Evolutionary conservation across 202 grass and related monocot species (phyloP).

Genomic region (Schoenoplectus tabernaemontani): DNA sequence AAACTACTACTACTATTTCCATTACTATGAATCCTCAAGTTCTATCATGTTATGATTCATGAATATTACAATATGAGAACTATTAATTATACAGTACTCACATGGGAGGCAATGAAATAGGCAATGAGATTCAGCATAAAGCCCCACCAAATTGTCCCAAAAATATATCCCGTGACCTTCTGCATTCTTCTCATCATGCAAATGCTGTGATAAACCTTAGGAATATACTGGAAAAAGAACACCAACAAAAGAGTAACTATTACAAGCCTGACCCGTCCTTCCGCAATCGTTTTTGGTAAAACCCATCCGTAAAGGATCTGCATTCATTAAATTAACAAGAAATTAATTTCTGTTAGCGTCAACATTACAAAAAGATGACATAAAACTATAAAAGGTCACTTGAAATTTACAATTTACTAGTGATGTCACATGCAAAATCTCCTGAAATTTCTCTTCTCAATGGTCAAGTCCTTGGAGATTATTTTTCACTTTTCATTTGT

Average conservation of each 20-base stretch:
- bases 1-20: not conserved
- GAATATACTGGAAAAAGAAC: slow-evolving; percentile 82
- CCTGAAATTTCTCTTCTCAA: not conserved
- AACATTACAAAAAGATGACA: not conserved
- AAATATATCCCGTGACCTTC: slow-evolving; percentile 96
- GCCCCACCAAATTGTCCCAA: slow-evolving; percentile 98
- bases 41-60: not conserved
- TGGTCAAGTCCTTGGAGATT: not conserved
- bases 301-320: slow-evolving; percentile 77
- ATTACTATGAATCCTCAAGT: not conserved
- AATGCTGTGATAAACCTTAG: slow-evolving; percentile 89
- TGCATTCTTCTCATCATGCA: slow-evolving; percentile 96
- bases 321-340: slow-evolving; percentile 13
- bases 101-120: slow-evolving; percentile 97
- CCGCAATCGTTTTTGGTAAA: slow-evolving; percentile 68
- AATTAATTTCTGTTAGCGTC: not conserved
- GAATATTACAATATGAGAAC: not conserved
- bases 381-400: not conserved
- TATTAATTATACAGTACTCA: slow-evolving; percentile 35
- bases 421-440: not conserved
- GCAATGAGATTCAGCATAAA: slow-evolving; percentile 88
- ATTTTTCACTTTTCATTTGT: not conserved
- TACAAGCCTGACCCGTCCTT: slow-evolving; percentile 64
- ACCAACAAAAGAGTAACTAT: slow-evolving; percentile 67
- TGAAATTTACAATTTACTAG: not conserved